Evolutionary conservation across 192 early-diverging fungal species (phyloP), one percentile per base, ranked within the genome.

Genomic region (Backusella sp.): DNA sequence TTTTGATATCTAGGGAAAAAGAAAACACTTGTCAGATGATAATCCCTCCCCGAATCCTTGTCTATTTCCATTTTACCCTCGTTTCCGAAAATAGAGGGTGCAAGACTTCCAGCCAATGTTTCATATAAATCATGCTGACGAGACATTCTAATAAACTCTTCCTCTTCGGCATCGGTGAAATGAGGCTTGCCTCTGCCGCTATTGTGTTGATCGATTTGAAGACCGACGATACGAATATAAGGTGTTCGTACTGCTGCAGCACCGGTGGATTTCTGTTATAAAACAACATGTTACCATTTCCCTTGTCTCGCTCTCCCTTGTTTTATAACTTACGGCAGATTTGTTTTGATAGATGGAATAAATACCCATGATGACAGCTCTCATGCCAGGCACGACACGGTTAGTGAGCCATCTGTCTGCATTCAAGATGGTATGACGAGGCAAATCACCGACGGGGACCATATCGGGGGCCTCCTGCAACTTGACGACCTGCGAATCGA

Each of bases 401-500:
- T 95, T 95, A 28, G 94, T 90, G 77, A 98, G 85, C 73, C 90
- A 91, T 89, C 93, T 88, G 82, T 99, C 98, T 2, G 92, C 92
- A 84, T 91, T 95, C 72, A 99, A 83, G 0, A 96, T 86, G 30
- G 96, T 92, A 82, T 98, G 97, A 35, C 98, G 92, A 42, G 98
- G 98, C 42, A 99, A 87, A 81, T 99, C 98, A 77, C 98, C 98
- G 1, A 98, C 96, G 4, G 98, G 98, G 15, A 99, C 95, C 83
- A 97, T 93, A 68, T 97, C 98, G 11, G 96, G 95, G 17, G 95
- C 90, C 82, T 99, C 98, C 80, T 99, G 98, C 70, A 99, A 88
- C 84, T 99, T 99, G 72, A 99, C 87, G 7, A 91, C 91, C 85
- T 99, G 98, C 80, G 96, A 94, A 86, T 99, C 98, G 32, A 99